Conservation (phyloP, 495 filamentous ascomycete genomes). For the Aspergillus ellipticus region DNA sequence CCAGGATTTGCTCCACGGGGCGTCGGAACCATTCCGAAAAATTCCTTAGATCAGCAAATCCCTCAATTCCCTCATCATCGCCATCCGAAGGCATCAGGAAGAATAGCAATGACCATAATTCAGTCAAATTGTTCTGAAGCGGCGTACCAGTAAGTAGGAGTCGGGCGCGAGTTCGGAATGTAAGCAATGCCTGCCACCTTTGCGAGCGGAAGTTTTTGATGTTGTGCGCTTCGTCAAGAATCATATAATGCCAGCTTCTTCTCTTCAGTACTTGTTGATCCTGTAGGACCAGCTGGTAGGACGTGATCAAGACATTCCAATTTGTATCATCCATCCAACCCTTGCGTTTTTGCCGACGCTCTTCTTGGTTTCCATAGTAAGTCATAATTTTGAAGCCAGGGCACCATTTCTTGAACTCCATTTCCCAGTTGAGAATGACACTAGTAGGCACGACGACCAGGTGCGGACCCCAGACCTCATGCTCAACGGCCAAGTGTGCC, state of each 20-base stretch:
- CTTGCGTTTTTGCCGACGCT: slow-evolving; percentile 82
- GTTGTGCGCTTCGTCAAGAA: slow-evolving; percentile 97
- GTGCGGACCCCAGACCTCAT: slow-evolving; percentile 94
- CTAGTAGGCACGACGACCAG: slow-evolving; percentile 95
- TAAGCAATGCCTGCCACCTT: slow-evolving; percentile 90
- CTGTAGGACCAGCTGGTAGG: slow-evolving; percentile 91
- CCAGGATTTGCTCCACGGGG: slow-evolving; percentile 90
- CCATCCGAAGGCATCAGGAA: slow-evolving; percentile 91
- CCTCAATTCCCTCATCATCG: slow-evolving; percentile 63
- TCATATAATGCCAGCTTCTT: slow-evolving; percentile 95
- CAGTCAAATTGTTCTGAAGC: slow-evolving; percentile 93
- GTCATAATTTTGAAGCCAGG: slow-evolving; percentile 98
- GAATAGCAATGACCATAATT: slow-evolving; percentile 95
- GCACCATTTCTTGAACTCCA: slow-evolving; percentile 99
- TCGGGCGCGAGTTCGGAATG: slow-evolving; percentile 81
- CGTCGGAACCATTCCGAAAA: slow-evolving; percentile 93
- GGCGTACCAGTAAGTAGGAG: slow-evolving; percentile 93
- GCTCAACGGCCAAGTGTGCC: slow-evolving; percentile 86
- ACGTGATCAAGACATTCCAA: slow-evolving; percentile 97
- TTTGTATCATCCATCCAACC: slow-evolving; percentile 87
- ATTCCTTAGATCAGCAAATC: slow-evolving; percentile 84
- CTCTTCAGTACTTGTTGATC: slow-evolving; percentile 92
- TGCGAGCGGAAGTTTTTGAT: slow-evolving; percentile 99
- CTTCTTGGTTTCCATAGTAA: slow-evolving; percentile 91
- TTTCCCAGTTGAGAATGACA: slow-evolving; percentile 99